These are phyloP conservation scores for Melastoma candidum DNA, from an alignment of 441 rosid genomes.

Conservation along the genomic window DNA sequence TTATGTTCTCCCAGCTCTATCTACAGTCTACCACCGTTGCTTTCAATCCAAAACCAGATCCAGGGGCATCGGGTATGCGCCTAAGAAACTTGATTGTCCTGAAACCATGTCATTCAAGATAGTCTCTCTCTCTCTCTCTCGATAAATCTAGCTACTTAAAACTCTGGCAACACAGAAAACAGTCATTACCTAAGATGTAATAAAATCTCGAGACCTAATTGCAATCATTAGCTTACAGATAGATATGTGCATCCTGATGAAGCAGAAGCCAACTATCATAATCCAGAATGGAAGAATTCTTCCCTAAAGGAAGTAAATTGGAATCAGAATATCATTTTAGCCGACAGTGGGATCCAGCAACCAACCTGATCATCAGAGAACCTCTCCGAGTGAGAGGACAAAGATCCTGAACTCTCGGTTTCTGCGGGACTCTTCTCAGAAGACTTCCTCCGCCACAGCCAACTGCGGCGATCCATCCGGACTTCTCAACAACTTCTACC, in stretches of 20 bases:
- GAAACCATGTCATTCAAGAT: too few relatives aligned
- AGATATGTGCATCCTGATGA: not conserved
- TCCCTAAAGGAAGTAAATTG: not conserved
- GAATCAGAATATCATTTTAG: not conserved
- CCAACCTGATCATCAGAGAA: conserved; percentile 78
- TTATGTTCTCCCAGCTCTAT: too few relatives aligned
- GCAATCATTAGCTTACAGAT: too few relatives aligned
- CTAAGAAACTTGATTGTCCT: too few relatives aligned
- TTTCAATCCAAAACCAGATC: too few relatives aligned
- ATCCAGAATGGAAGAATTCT: conserved; percentile 1
- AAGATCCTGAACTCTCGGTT: conserved; percentile 64
- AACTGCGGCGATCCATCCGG: conserved; percentile 70
- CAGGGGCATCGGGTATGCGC: too few relatives aligned
- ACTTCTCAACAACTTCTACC: conserved; percentile 20
- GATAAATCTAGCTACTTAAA: too few relatives aligned
- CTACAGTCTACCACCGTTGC: too few relatives aligned
- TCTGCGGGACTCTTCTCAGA: conserved; percentile 42
- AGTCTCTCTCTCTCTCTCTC: too few relatives aligned
- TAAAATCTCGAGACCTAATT: too few relatives aligned
- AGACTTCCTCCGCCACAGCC: conserved; percentile 74
- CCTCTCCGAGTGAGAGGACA: conserved; percentile 70
- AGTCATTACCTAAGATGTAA: too few relatives aligned
- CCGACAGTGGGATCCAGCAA: not conserved
- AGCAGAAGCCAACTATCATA: not conserved
- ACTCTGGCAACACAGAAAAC: too few relatives aligned